Evolutionary conservation across 441 rosid species (phyloP), one percentile per base, ranked within the genome.

Genomic region (Pelargonium hybrid): DNA sequence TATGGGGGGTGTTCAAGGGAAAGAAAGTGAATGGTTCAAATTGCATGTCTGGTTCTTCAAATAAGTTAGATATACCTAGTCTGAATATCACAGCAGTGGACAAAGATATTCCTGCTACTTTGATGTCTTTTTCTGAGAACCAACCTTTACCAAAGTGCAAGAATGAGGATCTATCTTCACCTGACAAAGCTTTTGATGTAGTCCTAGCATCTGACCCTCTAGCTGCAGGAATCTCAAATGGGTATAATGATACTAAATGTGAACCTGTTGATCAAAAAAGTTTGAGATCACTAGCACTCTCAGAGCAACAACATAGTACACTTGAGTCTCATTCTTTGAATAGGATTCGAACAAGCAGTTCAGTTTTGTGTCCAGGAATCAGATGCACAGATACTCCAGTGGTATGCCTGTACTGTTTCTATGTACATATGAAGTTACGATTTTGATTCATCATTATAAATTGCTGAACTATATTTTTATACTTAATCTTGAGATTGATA

Each of bases 1-100:
- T 95, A 56, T 95, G 99, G 99, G 99, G 97, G 65, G 95, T 92
- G 65, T 95, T 92, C 79, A 85, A 83, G 76, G 91, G 88, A 82
- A 89, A 82, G 81, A 85, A 77, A 80, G 81, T 72, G 13, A 80
- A 4, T 47, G 75, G 63, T 72, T 77, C 83, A 43, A 77, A 79
- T 48, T 41, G 14, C 59, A 69, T 37, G 54, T 23, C 75, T 52
- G 73, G 67, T 70, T 74, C 86, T 64, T 74, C 74, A 10, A 80
- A 79, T 81, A 80, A 70, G 67, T 64, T 76, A 9, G 71, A 72
- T 67, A 59, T 79, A 70, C 82, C 87, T 17, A 71, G 79, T 80
- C 75, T 77, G 31, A 77, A 76, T 73, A 67, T 74, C 77, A 75
- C 69, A 67, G 76, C 74, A 4, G 15, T 39, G 69, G 89, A 73